Evolutionary conservation across 2,329 filamentous ascomycete genomes (phyloP), one percentile per base, ranked within the genome.

Genomic region (Colletotrichum phormii): DNA sequence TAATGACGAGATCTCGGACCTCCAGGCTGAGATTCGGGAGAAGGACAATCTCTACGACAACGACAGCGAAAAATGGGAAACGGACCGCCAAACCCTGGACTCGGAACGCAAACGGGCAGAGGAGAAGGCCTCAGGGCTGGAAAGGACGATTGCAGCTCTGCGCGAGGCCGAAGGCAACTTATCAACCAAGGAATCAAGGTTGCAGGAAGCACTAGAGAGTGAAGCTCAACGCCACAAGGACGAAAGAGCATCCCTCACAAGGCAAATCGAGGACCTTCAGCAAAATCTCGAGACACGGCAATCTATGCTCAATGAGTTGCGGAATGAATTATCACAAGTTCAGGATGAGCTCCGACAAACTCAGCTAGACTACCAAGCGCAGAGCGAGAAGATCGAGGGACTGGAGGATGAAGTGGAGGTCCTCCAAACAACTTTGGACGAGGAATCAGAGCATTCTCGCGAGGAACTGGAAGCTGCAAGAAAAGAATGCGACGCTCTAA

Each of bases 361-460:
- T 31, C 89, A 91, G 75, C 86, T 92, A 26, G 90, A 92, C 75
- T 88, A 90, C 78, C 88, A 90, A 75, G 80, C 86, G 0, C 86
- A 94, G 72, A 85, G 86, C 61, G 91, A 93, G 75, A 94, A 91
- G 79, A 85, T 91, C 2, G 89, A 93, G 70, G 87, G 88, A 8
- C 81, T 95, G 24, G 92, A 95, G 78, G 93, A 95, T 75, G 93
- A 95, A 79, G 86, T 95, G n/a, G 91, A 94, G 65, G 89, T 94
- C 33, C 82, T 95, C 15, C 92, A 95, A 79, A 86, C 87, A 26
- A 89, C 87, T 49, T 81, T 92, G 55, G 91, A 93, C 62, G 89
- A 92, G 72, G 91, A 93, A 79, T 88, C 88, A 55, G 89, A 92
- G 75, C 88, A 89, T 71, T 87, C 88, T 6, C 88, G 84, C 18